Percentiles rank a stretch among this genome's conserved stretches.
Evolutionary conservation across 331 rosid genomes (phyloP).

Genomic region (Stylosanthes scabra): DNA sequence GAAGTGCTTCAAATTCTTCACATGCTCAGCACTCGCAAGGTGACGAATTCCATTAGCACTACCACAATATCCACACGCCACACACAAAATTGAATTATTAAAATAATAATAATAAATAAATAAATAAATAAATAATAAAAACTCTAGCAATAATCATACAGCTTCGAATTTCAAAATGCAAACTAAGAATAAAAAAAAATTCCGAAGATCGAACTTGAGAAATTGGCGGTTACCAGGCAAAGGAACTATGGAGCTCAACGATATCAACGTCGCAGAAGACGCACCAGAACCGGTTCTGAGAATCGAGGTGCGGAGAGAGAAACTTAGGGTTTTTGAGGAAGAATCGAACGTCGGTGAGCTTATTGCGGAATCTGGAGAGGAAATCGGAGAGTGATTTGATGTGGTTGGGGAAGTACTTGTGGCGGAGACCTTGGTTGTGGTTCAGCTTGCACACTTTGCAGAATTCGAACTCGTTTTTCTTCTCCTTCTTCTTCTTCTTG

Average conservation of each 20-base stretch:
- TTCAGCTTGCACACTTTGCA: constrained; percentile 81
- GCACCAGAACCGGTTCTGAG: constrained; percentile 82
- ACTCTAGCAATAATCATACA: neutral
- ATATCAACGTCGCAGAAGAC: constrained; percentile 73
- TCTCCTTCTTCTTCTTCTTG: constrained; percentile 37
- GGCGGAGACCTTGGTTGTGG: constrained; percentile 81
- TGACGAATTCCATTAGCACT: constrained; percentile 79
- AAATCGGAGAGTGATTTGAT: constrained; percentile 71
- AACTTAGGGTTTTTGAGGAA: constrained; percentile 63
- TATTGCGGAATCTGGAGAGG: constrained; percentile 73
- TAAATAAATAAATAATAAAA: neutral
- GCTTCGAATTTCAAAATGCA: neutral
- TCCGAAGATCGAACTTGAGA: neutral
- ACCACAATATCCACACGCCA: constrained; percentile 29
- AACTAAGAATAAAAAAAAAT: neutral
- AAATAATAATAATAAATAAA: no score
- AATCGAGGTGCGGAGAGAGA: constrained; percentile 57
- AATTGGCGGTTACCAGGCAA: constrained; percentile 58
- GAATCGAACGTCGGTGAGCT: constrained; percentile 66
- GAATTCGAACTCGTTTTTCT: constrained; percentile 67
- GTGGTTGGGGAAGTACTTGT: constrained; percentile 90
- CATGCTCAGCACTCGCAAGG: constrained; percentile 69
- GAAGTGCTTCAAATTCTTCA: constrained; percentile 84
- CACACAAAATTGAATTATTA: neutral
- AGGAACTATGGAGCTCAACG: constrained; percentile 62